phyloP scores from a whole-genome alignment of 768 basidiomycete genomes.

The Crucibulum laeve region DNA sequence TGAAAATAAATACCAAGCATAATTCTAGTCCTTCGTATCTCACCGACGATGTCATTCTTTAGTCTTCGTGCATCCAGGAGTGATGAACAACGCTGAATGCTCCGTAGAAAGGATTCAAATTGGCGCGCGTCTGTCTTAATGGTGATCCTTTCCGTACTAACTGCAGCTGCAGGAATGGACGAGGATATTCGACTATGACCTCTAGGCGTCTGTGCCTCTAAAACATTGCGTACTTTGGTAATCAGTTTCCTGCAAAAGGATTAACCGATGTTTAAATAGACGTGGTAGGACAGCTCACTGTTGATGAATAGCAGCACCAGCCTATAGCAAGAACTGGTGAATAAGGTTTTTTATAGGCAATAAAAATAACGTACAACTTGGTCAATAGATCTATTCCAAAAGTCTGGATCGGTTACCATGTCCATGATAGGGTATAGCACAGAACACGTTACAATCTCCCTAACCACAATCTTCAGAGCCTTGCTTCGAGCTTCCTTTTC shows the following conservation, averaged over 20 bases:
- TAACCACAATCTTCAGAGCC: slow-evolving; percentile 64
- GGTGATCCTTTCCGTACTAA: slow-evolving; percentile 69
- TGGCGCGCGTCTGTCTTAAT: slow-evolving; percentile 76
- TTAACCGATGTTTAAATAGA: slow-evolving; percentile 2
- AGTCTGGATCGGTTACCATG: slow-evolving; percentile 92
- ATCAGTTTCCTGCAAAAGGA: slow-evolving; percentile 64
- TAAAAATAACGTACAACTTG: slow-evolving; percentile 65
- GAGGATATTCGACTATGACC: slow-evolving; percentile 34
- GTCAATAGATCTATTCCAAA: slow-evolving; percentile 93
- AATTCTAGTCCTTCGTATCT: slow-evolving; percentile 77
- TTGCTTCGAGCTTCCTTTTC: slow-evolving; percentile 68
- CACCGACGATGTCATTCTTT: slow-evolving; percentile 90
- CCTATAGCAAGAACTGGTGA: slow-evolving; percentile 21
- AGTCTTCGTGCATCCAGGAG: slow-evolving; percentile 85
- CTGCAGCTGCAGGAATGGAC: slow-evolving; percentile 26
- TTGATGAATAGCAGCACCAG: slow-evolving; percentile 49
- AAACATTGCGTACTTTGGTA: slow-evolving; percentile 78
- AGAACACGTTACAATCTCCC: slow-evolving; percentile 81
- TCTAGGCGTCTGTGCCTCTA: slow-evolving; percentile 74
- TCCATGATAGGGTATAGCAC: slow-evolving; percentile 87
- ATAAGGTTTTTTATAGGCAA: not conserved
- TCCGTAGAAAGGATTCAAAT: slow-evolving; percentile 88
- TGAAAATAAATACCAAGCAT: slow-evolving; percentile 50
- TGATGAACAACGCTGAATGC: slow-evolving; percentile 77
- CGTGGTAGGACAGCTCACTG: slow-evolving; percentile 27